phyloP scores from a whole-genome alignment of 768 basidiomycete genomes.

The Naganishia antarctica region DNA sequence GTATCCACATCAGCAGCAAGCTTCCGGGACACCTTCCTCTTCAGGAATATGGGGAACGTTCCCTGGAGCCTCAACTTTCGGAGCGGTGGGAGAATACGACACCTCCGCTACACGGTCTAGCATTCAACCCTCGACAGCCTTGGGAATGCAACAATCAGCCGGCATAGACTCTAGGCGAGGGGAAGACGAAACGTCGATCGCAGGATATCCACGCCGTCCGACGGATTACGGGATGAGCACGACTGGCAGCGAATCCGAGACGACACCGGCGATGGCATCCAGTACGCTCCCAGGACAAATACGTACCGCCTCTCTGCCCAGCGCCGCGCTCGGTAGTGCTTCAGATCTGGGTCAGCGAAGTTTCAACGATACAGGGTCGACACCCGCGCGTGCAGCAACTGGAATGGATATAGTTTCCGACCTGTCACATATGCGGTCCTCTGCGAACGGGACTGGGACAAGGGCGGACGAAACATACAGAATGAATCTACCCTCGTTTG shows the following conservation, averaged over 20 bases:
- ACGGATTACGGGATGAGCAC: conserved; percentile 13
- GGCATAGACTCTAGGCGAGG: neutral
- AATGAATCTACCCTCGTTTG: neutral
- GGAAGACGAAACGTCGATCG: neutral
- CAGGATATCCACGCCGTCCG: neutral
- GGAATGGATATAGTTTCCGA: conserved; percentile 18
- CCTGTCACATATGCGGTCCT: conserved; percentile 8
- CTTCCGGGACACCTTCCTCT: neutral
- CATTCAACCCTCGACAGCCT: neutral
- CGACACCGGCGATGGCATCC: neutral
- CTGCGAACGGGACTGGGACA: neutral
- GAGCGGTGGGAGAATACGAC: conserved; percentile 2
- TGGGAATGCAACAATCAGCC: neutral
- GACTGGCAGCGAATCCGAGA: neutral
- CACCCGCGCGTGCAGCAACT: neutral
- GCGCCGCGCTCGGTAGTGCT: no score
- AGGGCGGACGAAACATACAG: neutral
- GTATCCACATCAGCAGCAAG: neutral
- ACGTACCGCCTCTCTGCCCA: neutral
- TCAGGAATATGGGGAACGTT: neutral
- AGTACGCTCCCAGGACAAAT: neutral
- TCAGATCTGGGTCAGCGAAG: neutral
- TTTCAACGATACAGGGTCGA: neutral
- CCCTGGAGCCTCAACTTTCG: neutral
- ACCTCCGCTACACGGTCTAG: conserved; percentile 10